Base-by-base conservation (phyloP, 345 rosid species). In the Orychophragmus violaceus region DNA sequence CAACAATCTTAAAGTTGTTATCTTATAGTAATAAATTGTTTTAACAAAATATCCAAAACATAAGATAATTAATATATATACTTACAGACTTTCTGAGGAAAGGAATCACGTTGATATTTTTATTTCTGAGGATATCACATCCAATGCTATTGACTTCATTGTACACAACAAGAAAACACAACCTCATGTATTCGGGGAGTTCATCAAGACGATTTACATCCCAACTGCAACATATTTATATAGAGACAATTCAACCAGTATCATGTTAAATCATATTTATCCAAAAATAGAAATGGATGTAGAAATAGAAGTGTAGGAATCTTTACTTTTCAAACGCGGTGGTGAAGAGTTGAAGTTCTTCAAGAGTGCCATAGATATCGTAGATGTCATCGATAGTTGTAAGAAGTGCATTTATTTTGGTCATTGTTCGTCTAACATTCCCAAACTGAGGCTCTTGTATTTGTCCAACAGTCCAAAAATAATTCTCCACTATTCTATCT, bases 321-420 rank as follows among this genome's bases (percentile, higher is more conserved):
- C 49, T 18, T 56, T 59, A 83, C 85, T 71, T 77, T 29, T 79
- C 70, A 52, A 79, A 37, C 7, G 72, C 68, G 3, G 14, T 17
- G 0, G 85, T 79, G 25, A 81, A 68, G 23, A 70, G 61, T 33
- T 68, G 46, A 35, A 83, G 87, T 61, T 83, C 85, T 22, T 77
- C 79, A 14, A 45, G 24, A 8, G 85, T 77, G 22, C 80, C 87
- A 58, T 75, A 69, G 0, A 14, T 41, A 59, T 81, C 85, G 24
- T 79, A 81, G 0, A 49, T 79, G 16, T 81, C 87, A 70, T 83
- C 87, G 0, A 74, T 19, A 2, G 64, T n/a, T 10, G 82, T 57
- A 1, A 60, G 0, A 25, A 81, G 17, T 3, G 72, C 29, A 0
- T 69, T 49, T 1, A 64, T 14, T 74, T 74, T 81, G 18, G 83